Conservation (phyloP, 257 asterid species). For the Fraxinus anomala region DNA sequence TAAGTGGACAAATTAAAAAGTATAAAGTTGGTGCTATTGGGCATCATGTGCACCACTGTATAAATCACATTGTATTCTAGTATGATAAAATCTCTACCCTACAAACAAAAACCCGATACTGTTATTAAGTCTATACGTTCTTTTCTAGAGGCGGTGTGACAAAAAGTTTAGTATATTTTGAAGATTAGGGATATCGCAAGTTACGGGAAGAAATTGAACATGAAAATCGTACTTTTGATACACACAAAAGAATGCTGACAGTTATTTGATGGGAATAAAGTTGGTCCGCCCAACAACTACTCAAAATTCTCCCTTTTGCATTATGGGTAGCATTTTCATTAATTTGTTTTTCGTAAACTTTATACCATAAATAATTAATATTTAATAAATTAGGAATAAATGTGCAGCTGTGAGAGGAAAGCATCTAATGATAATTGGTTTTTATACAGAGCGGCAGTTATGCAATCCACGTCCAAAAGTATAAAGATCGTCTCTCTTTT, state of each 20-base stretch:
- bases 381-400: background rate
- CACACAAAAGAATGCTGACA: background rate
- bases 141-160: too few species aligned
- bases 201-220: background rate
- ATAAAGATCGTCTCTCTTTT: background rate
- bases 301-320: background rate
- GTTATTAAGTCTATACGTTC: too few species aligned
- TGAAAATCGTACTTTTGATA: background rate
- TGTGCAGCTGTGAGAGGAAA: background rate
- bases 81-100: too few species aligned
- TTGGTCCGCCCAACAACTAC: background rate
- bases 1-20: background rate
- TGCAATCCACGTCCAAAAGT: conserved; percentile 3
- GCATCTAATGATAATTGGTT: background rate
- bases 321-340: background rate
- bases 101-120: too few species aligned
- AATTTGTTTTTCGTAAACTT: background rate
- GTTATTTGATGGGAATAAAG: background rate
- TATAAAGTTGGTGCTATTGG: background rate
- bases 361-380: background rate
- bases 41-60: background rate
- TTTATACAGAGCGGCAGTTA: background rate
- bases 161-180: too few species aligned
- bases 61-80: too few species aligned
- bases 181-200: background rate